These are phyloP conservation scores for Salix brachista DNA, from an alignment of 345 rosid genomes.

Conservation along the genomic window DNA sequence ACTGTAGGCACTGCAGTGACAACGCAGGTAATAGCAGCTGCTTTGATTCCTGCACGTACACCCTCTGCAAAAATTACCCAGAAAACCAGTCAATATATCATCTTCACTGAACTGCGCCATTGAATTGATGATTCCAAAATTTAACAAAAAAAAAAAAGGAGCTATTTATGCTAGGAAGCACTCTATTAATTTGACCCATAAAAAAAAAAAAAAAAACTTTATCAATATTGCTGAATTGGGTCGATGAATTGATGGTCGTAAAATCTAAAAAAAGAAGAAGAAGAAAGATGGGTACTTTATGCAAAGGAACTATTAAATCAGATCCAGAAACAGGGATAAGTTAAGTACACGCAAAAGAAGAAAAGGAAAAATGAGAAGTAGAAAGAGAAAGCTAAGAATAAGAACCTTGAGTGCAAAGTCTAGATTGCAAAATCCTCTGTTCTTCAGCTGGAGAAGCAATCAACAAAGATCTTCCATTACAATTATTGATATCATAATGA, in stretches of 20 bases:
- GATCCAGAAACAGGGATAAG: background rate
- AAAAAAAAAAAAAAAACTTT: too few species aligned
- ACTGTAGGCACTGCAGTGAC: slow-evolving; percentile 55
- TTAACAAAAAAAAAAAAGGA: too few species aligned
- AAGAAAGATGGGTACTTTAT: background rate
- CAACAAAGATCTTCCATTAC: background rate
- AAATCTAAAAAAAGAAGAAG: background rate
- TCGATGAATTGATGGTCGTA: background rate
- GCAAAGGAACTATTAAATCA: background rate
- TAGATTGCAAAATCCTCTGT: slow-evolving; percentile 16
- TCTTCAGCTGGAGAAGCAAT: slow-evolving; percentile 28
- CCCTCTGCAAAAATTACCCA: slow-evolving; percentile 42
- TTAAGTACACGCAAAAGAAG: background rate
- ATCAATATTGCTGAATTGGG: background rate
- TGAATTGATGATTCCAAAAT: background rate
- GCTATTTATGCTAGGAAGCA: too few species aligned
- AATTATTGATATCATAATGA: background rate
- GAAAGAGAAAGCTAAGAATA: background rate
- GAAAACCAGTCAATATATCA: background rate
- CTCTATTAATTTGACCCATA: too few species aligned
- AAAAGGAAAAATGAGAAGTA: background rate
- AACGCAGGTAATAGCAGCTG: slow-evolving; percentile 43
- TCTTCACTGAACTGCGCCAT: background rate
- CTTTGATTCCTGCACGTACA: slow-evolving; percentile 55
- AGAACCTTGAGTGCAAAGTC: slow-evolving; percentile 26